Evolutionary conservation across 2,329 filamentous ascomycete genomes (phyloP).

Genomic region (Aspergillus brasiliensis): DNA sequence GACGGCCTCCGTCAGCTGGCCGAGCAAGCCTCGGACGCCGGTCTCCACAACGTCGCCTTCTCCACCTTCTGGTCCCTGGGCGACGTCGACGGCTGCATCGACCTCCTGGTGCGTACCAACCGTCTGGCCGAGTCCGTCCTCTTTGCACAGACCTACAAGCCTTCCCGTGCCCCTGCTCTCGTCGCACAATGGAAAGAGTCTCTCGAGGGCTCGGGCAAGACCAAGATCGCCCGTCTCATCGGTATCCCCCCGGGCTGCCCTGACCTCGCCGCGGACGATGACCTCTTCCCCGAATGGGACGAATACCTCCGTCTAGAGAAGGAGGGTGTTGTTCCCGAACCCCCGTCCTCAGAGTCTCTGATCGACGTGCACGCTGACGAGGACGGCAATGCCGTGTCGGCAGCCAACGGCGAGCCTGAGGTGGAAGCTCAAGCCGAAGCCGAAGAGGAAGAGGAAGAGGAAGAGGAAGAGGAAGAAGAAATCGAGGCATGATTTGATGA

Average conservation of each 20-base stretch:
- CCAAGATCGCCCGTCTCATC: slow-evolving; percentile 78
- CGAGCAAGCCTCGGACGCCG: slow-evolving; percentile 71
- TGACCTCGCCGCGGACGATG: slow-evolving; percentile 60
- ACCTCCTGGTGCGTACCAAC: slow-evolving; percentile 76
- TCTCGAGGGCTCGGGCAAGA: slow-evolving; percentile 82
- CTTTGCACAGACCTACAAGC: slow-evolving; percentile 95
- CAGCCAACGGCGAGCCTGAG: slow-evolving; percentile 37
- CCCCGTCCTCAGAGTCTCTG: slow-evolving; percentile 41
- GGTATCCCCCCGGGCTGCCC: slow-evolving; percentile 76
- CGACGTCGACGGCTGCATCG: slow-evolving; percentile 78
- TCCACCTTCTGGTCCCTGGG: slow-evolving; percentile 84
- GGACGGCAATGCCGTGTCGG: slow-evolving; percentile 29
- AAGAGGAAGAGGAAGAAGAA: not conserved
- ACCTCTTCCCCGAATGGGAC: slow-evolving; percentile 96
- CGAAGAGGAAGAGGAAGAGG: slow-evolving; percentile 9
- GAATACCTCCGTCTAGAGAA: slow-evolving; percentile 81
- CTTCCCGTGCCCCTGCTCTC: slow-evolving; percentile 68
- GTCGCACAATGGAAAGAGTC: slow-evolving; percentile 79
- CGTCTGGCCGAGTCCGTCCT: slow-evolving; percentile 83
- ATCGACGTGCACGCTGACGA: slow-evolving; percentile 44
- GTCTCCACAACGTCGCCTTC: slow-evolving; percentile 91
- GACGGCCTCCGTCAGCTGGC: slow-evolving; percentile 74
- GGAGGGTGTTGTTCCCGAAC: slow-evolving; percentile 58
- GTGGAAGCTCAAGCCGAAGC: slow-evolving; percentile 29
- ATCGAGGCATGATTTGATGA: not conserved